Base-by-base conservation (phyloP, 768 basidiomycete genomes). In the Cystofilobasidium capitatum region DNA sequence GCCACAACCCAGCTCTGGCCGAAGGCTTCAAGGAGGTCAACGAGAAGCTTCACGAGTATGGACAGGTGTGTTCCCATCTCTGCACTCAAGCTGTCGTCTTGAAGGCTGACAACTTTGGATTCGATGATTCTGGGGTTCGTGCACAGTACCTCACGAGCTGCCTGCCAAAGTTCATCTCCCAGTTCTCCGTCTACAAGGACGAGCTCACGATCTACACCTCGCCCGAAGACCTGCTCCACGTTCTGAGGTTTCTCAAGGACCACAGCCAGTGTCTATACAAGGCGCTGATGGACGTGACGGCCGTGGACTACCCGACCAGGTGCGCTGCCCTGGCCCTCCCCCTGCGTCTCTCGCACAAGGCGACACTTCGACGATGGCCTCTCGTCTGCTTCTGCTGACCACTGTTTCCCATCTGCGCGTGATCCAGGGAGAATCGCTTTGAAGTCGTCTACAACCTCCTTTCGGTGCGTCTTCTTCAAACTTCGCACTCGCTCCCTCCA, bases 191-290 rank as follows among this genome's bases (percentile, higher is more conserved):
- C 55, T 84, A 91, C 77, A 91, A 91, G 81, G 96, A 97, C 77
- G 96, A 98, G 78, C 81, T 98, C 69, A 86, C 88, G 31, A 82
- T 98, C 62, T 93, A 97, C 80, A 81, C 87, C 77, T 81, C 86
- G 0, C 94, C 94, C 22, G 82, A 85, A 40, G 89, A 83, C 65
- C 80, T 96, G 75, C 77, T 90, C 51, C 92, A 91, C 24, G 86
- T 91, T 59, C 81, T 96, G 71, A 88, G 86, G 31, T 98, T 97
- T 81, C 81, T 98, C 62, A 87, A 92, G 71, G 94, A 98, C 80
- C 94, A 98, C 78, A 83, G 88, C 7, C 90, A 93, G 78, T 90
- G 89, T 74, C 92, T 94, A 75, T 99, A 89, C 82, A 97, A 96
- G 80, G 78, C 81, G 49, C 81, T 87, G 68, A 89, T 94, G 83